phyloP scores from a whole-genome alignment of 2,329 filamentous ascomycete species.

The Sclerotinia nivalis region DNA sequence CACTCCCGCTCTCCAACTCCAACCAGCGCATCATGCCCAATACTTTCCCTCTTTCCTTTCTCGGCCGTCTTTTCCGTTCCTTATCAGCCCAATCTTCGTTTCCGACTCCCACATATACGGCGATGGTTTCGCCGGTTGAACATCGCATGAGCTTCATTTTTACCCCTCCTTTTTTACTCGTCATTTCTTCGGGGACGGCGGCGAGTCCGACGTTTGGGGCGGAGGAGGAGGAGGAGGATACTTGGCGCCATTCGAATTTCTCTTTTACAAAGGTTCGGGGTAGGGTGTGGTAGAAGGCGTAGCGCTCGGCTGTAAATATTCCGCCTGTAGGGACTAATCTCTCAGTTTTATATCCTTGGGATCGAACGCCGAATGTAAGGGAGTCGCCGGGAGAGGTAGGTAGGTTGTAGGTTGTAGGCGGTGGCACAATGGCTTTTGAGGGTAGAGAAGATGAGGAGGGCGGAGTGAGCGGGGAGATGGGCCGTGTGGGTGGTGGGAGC shows the following conservation, averaged over 20 bases:
- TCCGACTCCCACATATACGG: slow-evolving; percentile 36
- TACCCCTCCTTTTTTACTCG: slow-evolving; percentile 28
- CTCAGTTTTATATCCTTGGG: slow-evolving; percentile 29
- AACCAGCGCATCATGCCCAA: slow-evolving; percentile 20
- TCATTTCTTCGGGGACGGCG: slow-evolving; percentile 21
- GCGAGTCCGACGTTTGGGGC: not conserved
- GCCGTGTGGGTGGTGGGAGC: slow-evolving; percentile 29
- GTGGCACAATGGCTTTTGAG: slow-evolving; percentile 14
- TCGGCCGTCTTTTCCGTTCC: slow-evolving; percentile 32
- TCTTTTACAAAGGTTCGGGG: slow-evolving; percentile 30
- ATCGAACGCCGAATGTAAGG: slow-evolving; percentile 23
- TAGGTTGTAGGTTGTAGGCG: slow-evolving; percentile 22
- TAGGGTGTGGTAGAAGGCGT: slow-evolving; percentile 33
- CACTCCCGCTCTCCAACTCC: slow-evolving; percentile 25
- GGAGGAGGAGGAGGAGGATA: slow-evolving; percentile 10
- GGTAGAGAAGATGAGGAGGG: slow-evolving; percentile 19
- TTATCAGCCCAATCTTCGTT: slow-evolving; percentile 23
- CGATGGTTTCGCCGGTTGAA: slow-evolving; percentile 34
- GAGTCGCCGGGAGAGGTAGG: slow-evolving; percentile 17
- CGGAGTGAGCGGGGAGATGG: slow-evolving; percentile 16
- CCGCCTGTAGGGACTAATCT: slow-evolving; percentile 29
- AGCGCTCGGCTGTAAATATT: slow-evolving; percentile 34
- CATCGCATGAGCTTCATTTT: slow-evolving; percentile 34
- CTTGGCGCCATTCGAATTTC: slow-evolving; percentile 35
- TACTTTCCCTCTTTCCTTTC: slow-evolving; percentile 13